phyloP scores from a whole-genome alignment of 2,329 filamentous ascomycete species.

The Lojkania enalia region DNA sequence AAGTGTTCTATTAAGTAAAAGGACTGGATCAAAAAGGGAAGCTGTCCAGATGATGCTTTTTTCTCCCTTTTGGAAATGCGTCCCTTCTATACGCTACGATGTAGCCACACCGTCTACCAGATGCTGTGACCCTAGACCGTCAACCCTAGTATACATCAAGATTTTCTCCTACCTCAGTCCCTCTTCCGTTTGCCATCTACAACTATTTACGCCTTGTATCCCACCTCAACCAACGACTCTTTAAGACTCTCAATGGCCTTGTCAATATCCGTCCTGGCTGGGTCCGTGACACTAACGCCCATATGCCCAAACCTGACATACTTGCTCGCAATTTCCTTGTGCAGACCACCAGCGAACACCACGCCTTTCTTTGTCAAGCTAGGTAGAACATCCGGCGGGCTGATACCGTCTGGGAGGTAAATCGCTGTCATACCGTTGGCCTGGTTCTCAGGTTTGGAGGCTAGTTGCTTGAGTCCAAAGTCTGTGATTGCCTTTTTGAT shows the following conservation, averaged over 20 bases:
- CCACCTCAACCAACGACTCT: conserved; percentile 73
- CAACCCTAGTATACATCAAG: too few relatives aligned
- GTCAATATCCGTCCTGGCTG: conserved; percentile 78
- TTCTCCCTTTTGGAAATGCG: too few relatives aligned
- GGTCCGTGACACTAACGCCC: conserved; percentile 89
- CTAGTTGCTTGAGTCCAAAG: conserved; percentile 85
- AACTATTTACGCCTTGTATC: conserved; percentile 54
- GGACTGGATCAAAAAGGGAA: too few relatives aligned
- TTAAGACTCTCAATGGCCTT: conserved; percentile 79
- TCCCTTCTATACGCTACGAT: too few relatives aligned
- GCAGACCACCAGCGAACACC: conserved; percentile 91
- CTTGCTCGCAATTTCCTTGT: conserved; percentile 91
- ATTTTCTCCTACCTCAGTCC: too few relatives aligned
- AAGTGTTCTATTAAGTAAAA: too few relatives aligned
- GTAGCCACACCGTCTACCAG: too few relatives aligned
- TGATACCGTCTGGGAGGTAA: conserved; percentile 83
- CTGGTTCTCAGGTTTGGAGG: conserved; percentile 83
- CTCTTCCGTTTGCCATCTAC: background rate
- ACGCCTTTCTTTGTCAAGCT: conserved; percentile 84
- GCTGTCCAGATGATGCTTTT: too few relatives aligned
- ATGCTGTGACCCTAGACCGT: too few relatives aligned
- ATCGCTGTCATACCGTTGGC: conserved; percentile 98
- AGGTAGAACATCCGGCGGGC: conserved; percentile 80
- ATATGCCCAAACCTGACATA: conserved; percentile 98
- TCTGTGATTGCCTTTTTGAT: conserved; percentile 82